Evolutionary conservation across 257 asterid genomes (phyloP).

Genomic region (Solanum ossicruentum): DNA sequence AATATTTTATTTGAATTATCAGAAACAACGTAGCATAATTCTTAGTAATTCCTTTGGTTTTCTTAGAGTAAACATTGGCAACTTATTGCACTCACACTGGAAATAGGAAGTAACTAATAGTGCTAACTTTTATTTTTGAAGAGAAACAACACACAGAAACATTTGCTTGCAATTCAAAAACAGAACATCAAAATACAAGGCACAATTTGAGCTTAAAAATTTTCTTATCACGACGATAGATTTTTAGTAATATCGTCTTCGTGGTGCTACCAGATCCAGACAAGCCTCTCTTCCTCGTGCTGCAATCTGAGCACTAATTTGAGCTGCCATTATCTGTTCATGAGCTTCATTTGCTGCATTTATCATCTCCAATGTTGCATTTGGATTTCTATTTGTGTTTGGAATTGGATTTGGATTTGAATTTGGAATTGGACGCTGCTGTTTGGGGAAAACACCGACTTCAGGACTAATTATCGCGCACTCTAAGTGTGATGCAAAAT

Average conservation of each 20-base stretch:
- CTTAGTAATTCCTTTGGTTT: neutral
- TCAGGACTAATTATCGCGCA: neutral
- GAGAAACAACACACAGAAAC: neutral
- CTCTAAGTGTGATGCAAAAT: slow-evolving; percentile 8
- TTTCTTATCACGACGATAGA: neutral
- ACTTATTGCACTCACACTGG: neutral
- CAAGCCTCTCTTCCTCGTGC: neutral
- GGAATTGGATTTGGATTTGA: neutral
- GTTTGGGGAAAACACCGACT: neutral
- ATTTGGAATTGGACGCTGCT: neutral
- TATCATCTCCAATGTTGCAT: neutral
- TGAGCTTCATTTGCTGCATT: slow-evolving; percentile 1
- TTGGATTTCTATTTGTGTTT: neutral
- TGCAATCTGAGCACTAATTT: neutral
- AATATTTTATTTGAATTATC: neutral
- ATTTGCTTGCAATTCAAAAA: neutral
- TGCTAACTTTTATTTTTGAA: neutral
- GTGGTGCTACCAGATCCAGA: neutral
- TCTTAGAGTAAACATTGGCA: neutral
- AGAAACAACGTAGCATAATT: neutral
- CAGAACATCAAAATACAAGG: neutral
- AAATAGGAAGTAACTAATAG: neutral
- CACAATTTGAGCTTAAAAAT: neutral
- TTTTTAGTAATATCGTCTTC: neutral
- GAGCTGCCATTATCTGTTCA: neutral